A percentile compares a stretch with the other conserved stretches of the same genome.
These are phyloP conservation scores for Cinnamomum chago DNA, from an alignment of 164 flowering plant genomes.

Conservation along the genomic window DNA sequence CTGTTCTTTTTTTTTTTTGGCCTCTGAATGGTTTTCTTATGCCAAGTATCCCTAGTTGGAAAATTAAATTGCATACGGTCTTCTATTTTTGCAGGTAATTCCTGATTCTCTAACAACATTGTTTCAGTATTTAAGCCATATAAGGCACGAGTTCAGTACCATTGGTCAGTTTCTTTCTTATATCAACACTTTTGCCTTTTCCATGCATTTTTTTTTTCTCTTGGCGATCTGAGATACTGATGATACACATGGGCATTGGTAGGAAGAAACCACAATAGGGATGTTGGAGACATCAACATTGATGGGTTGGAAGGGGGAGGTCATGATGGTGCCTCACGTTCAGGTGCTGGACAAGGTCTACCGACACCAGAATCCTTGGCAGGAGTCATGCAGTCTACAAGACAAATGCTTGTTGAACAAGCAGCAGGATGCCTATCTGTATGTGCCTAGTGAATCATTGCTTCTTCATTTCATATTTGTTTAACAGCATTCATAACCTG, in stretches of 20 bases:
- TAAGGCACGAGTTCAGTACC: slow-evolving; percentile 55
- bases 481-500: background rate
- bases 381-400: slow-evolving; percentile 55
- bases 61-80: background rate
- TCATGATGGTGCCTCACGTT: slow-evolving; percentile 19
- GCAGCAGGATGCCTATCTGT: slow-evolving; percentile 59
- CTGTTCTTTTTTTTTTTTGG: background rate
- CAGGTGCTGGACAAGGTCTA: slow-evolving; percentile 37
- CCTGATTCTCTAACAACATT: slow-evolving; percentile 83
- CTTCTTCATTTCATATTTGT: background rate
- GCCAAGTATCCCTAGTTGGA: background rate
- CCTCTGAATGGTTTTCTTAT: background rate
- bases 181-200: background rate
- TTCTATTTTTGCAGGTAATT: slow-evolving; percentile 48
- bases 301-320: slow-evolving; percentile 24
- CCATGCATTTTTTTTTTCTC: slow-evolving; percentile 1
- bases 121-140: slow-evolving; percentile 51
- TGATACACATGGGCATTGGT: slow-evolving; percentile 15
- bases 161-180: slow-evolving; percentile 35
- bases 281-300: slow-evolving; percentile 24
- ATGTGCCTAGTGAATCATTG: slow-evolving; percentile 16
- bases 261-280: slow-evolving; percentile 32
- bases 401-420: slow-evolving; percentile 55
- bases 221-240: slow-evolving; percentile 14
- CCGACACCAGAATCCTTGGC: slow-evolving; percentile 75